Conservation (phyloP, 805 yeast genomes). For the Spathaspora passalidarum region DNA sequence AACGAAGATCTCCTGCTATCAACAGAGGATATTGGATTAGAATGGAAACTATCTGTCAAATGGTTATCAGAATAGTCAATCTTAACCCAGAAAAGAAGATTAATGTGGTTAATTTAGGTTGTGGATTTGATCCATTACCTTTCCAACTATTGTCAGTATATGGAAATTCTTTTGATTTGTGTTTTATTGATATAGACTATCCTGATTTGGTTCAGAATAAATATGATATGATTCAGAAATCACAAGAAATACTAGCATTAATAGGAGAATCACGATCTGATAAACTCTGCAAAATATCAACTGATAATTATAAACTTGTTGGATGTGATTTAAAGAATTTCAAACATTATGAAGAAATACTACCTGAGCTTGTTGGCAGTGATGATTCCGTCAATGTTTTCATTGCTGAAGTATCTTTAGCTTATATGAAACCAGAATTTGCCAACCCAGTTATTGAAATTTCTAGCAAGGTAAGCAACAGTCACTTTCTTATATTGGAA, state of each 20-base stretch:
- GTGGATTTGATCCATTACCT: slow-evolving; percentile 60
- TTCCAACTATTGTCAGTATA: slow-evolving; percentile 27
- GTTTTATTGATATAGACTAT: slow-evolving; percentile 72
- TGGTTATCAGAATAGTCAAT: slow-evolving; percentile 46
- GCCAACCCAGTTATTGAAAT: slow-evolving; percentile 60
- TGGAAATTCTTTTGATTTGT: slow-evolving; percentile 34
- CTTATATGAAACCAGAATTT: slow-evolving; percentile 67
- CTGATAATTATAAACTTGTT: slow-evolving; percentile 50
- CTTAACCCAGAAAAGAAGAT: slow-evolving; percentile 17
- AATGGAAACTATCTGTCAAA: slow-evolving; percentile 61
- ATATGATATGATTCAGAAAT: slow-evolving; percentile 45
- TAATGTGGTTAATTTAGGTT: slow-evolving; percentile 66
- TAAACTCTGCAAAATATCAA: slow-evolving; percentile 12
- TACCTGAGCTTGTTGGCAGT: slow-evolving; percentile 21
- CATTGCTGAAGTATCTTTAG: slow-evolving; percentile 79
- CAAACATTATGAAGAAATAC: slow-evolving; percentile 30
- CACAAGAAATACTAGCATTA: slow-evolving; percentile 45
- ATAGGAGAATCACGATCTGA: slow-evolving; percentile 32
- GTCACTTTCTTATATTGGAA: slow-evolving; percentile 67
- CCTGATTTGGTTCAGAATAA: slow-evolving; percentile 64
- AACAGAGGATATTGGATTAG: slow-evolving; percentile 84
- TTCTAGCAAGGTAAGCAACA: slow-evolving; percentile 40
- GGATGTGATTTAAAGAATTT: slow-evolving; percentile 66
- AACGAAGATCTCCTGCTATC: slow-evolving; percentile 74
- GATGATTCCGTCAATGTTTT: slow-evolving; percentile 49